Evolutionary conservation across 140 eudicot species (phyloP).

Genomic region (Eryngium alpinum): DNA sequence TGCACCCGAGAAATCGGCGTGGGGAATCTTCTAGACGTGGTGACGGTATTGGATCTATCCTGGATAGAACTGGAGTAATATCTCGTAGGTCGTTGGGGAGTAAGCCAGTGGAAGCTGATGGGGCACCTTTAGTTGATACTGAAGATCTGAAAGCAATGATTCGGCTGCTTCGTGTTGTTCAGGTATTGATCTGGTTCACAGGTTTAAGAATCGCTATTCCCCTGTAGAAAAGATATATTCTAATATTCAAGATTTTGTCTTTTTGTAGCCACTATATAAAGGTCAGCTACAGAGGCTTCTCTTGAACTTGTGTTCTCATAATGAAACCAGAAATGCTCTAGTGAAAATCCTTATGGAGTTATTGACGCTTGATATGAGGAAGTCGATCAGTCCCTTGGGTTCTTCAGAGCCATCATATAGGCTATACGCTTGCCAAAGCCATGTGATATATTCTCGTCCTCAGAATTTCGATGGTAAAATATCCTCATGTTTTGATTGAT

Average conservation of each 20-base stretch:
- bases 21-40: slow-evolving; percentile 92
- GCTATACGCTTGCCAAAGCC: slow-evolving; percentile 82
- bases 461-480: slow-evolving; percentile 73
- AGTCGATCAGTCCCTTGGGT: slow-evolving; percentile 36
- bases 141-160: slow-evolving; percentile 86
- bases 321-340: slow-evolving; percentile 60
- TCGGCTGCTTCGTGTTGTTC: slow-evolving; percentile 91
- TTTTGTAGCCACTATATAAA: slow-evolving; percentile 82
- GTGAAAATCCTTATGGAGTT: slow-evolving; percentile 81
- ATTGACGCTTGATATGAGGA: slow-evolving; percentile 66
- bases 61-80: slow-evolving; percentile 54
- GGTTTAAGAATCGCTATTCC: background rate
- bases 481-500: background rate
- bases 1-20: slow-evolving; percentile 83
- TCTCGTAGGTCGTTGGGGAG: slow-evolving; percentile 68
- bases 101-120: slow-evolving; percentile 90
- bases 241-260: slow-evolving; percentile 6
- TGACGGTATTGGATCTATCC: slow-evolving; percentile 59
- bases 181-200: slow-evolving; percentile 38
- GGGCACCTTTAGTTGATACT: slow-evolving; percentile 82
- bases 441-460: slow-evolving; percentile 96
- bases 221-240: slow-evolving; percentile 11
- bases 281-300: slow-evolving; percentile 89
- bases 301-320: slow-evolving; percentile 82
- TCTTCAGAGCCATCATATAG: slow-evolving; percentile 72